A percentile compares a stretch with the other conserved stretches of the same genome.
Conservation (phyloP, 176 grass and related monocot species). For the Oryza punctata region DNA sequence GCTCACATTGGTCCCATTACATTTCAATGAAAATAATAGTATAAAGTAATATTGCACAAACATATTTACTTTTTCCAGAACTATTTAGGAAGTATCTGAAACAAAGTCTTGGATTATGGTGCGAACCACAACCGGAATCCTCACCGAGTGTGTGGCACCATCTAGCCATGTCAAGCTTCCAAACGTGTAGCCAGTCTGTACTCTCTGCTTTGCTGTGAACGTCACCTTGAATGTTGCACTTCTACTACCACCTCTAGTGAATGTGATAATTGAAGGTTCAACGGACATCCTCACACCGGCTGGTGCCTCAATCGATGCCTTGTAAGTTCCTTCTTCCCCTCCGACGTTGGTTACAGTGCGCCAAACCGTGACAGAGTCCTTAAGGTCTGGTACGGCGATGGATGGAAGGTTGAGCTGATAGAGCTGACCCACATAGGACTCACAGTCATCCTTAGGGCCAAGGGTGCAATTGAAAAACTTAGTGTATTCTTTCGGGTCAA, state of each 20-base stretch:
- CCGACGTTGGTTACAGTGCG: slow-evolving; percentile 40
- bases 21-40: too few species aligned
- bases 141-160: background rate
- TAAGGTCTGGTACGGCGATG: slow-evolving; percentile 2
- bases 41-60: background rate
- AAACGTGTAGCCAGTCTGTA: slow-evolving; percentile 39
- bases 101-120: slow-evolving; percentile 42
- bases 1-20: too few species aligned
- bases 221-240: slow-evolving; percentile 19
- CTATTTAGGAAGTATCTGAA: slow-evolving; percentile 5
- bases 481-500: background rate
- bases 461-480: slow-evolving; percentile 6
- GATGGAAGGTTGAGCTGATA: slow-evolving; percentile 25
- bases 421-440: background rate
- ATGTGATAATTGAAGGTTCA: background rate
- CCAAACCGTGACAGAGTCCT: background rate
- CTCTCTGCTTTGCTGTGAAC: background rate
- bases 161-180: slow-evolving; percentile 50
- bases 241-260: background rate
- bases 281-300: background rate
- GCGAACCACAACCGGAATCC: slow-evolving; percentile 28
- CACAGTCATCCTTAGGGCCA: background rate
- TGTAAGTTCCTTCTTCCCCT: background rate
- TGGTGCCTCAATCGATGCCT: background rate
- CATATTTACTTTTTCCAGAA: background rate